These are phyloP conservation scores for Pleurotus cornucopiae DNA, from an alignment of 768 basidiomycete genomes.

Conservation along the genomic window DNA sequence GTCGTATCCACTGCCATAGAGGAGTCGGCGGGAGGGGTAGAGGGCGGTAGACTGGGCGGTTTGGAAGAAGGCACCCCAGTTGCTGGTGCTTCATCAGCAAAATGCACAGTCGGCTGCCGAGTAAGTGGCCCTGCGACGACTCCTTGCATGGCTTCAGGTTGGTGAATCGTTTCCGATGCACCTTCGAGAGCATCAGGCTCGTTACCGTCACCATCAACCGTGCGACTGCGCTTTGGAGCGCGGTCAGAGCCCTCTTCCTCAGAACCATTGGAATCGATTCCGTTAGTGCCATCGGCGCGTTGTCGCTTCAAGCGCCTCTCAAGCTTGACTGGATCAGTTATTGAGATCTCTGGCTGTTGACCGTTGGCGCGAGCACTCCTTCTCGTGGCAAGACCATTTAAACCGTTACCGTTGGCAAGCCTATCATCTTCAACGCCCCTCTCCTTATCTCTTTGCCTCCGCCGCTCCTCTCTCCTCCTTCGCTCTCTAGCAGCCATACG, in stretches of 20 bases:
- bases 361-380: slow-evolving; percentile 76
- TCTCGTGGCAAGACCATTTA: slow-evolving; percentile 49
- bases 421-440: slow-evolving; percentile 24
- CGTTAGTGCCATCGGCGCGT: slow-evolving; percentile 48
- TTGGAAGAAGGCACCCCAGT: slow-evolving; percentile 7
- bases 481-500: slow-evolving; percentile 79
- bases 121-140: slow-evolving; percentile 16
- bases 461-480: slow-evolving; percentile 55
- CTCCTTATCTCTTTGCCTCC: slow-evolving; percentile 46
- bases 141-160: not conserved
- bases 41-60: not conserved
- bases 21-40: slow-evolving; percentile 5
- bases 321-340: slow-evolving; percentile 71
- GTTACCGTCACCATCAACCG: slow-evolving; percentile 39
- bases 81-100: slow-evolving; percentile 30
- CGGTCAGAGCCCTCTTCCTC: slow-evolving; percentile 50
- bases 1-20: slow-evolving; percentile 9
- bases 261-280: slow-evolving; percentile 45
- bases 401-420: slow-evolving; percentile 21
- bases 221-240: slow-evolving; percentile 56
- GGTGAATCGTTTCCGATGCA: slow-evolving; percentile 31
- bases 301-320: slow-evolving; percentile 75
- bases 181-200: slow-evolving; percentile 45
- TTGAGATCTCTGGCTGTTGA: slow-evolving; percentile 60
- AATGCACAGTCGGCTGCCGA: slow-evolving; percentile 40